Base-by-base conservation (phyloP, 2,329 filamentous ascomycete genomes). In the Calonectria henricotiae region DNA sequence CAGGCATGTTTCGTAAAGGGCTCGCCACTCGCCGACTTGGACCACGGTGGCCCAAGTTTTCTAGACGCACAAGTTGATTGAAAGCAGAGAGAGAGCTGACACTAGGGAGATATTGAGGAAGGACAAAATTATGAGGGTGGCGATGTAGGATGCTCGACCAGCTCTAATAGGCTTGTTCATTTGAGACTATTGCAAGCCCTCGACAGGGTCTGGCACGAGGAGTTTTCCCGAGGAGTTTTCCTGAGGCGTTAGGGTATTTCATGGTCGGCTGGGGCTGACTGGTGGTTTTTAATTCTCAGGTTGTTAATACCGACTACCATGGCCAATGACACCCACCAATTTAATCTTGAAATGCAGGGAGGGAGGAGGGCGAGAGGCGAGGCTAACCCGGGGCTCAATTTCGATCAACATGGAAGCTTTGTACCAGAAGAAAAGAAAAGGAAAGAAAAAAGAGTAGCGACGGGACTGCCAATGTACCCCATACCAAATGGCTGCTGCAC, bases 401-500 rank as follows among this genome's bases (percentile, higher is more conserved):
- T 58, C 51, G 35, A 39, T 25, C 47, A 37, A 58, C 51, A 39
- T 23, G 35, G 62, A 54, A 49, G 60, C 60, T 37, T 27, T n/a
- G 55, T 44, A 44, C 32, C 32, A 32, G 35, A 55, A 63, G 44
- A 47, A 54, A 30, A n/a, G 39, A 9, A 27, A n/a, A 32, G n/a
- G 13, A 49, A 30, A 49, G 44, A 32, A 58, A 69, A 67, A 62
- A 61, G 54, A 47, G 65, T 27, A 39, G 49, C 65, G n/a, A 44
- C 61, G 58, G 60, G 37, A 49, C 41, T n/a, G 47, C 66, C 71
- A 49, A 63, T 71, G 65, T 73, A 76, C 75, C 75, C 75, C 73
- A 72, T 75, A 77, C 73, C 70, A 64, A 46, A 74, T 74, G 71
- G 71, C 74, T 71, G 69, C 54, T 66, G 67, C 67, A 69, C 54